phyloP scores from a whole-genome alignment of 495 filamentous ascomycete genomes.

The Neurospora sp. region DNA sequence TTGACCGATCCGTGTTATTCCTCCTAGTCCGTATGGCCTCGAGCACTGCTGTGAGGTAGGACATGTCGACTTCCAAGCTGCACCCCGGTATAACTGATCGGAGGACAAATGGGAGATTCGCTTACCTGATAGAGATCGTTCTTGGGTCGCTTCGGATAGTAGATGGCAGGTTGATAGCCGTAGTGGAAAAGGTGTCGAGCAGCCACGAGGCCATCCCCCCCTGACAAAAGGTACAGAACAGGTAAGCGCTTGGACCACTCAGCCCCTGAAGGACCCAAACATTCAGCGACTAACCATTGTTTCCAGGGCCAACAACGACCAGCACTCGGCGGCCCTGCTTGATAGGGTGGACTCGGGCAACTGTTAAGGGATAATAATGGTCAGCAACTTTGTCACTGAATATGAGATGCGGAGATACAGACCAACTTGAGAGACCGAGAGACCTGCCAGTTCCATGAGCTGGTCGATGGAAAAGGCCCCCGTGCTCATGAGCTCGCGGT shows the following conservation, averaged over 20 bases:
- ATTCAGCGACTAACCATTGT: constrained; percentile 58
- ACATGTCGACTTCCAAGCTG: background rate
- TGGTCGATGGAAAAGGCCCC: constrained; percentile 94
- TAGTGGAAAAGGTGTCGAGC: constrained; percentile 92
- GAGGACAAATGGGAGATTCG: background rate
- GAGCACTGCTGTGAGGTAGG: background rate
- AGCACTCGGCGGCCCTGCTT: constrained; percentile 63
- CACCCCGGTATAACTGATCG: background rate
- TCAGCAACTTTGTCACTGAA: background rate
- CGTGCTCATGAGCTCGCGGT: constrained; percentile 86
- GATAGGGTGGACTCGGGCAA: constrained; percentile 59
- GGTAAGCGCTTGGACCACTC: constrained; percentile 18
- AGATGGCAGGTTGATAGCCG: constrained; percentile 81
- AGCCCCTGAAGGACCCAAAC: constrained; percentile 6
- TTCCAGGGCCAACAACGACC: constrained; percentile 86
- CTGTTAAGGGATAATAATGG: constrained; percentile 3
- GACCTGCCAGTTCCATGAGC: constrained; percentile 90
- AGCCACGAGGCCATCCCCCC: constrained; percentile 90
- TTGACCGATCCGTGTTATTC: background rate
- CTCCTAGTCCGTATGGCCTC: background rate
- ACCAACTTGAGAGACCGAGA: constrained; percentile 92
- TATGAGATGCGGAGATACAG: constrained; percentile 8
- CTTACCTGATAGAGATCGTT: constrained; percentile 79
- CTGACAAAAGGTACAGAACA: constrained; percentile 23
- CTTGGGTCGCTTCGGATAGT: constrained; percentile 85